Base-by-base conservation (phyloP, 768 basidiomycete species). In the Strobilomyces dryophilus region DNA sequence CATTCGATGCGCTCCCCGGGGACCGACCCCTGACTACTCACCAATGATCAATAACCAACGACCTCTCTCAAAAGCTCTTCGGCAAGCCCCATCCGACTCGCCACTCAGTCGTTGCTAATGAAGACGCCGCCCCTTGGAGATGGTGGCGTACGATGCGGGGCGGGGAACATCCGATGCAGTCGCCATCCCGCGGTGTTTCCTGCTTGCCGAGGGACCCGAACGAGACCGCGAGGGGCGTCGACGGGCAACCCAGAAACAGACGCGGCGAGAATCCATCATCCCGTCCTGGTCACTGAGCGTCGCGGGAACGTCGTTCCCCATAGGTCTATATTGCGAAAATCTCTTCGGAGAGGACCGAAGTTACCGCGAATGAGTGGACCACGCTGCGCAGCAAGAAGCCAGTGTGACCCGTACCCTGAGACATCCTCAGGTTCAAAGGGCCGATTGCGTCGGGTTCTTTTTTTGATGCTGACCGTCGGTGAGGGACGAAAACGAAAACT, bases 161-260 rank as follows among this genome's bases (percentile, higher is more conserved):
- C 34, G 26, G 31, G 31, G 31, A 32, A 53, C 51, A 20, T 53
- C 51, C 51, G 54, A 55, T 37, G 41, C 17, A 7, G 39, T 54
- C 52, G 52, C 41, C 45, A 4, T 43, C 47, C 54, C 52, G 54
- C 45, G 35, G 54, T 14, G 21, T 53, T 26, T 36, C 27, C 53
- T 24, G 45, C 32, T 24, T 0, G 17, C 12, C 26, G n/a, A 44
- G 27, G 43, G 17, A 20, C 11, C 3, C 12, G 20, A 41, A 20
- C 9, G 20, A 36, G 35, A 7, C 35, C 35, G 40, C 9, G 40
- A 10, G 10, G 40, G 40, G 20, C 21, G 21, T n/a, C n/a, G 12
- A 14, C 35, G 21, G 45, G 45, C 18, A 47, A n/a, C 21, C 36
- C 29, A 45, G n/a, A n/a, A 21, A 41, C 11, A 14, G 21, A 26